Conservation (phyloP, 768 basidiomycete species). For the Russula dissimulans region DNA sequence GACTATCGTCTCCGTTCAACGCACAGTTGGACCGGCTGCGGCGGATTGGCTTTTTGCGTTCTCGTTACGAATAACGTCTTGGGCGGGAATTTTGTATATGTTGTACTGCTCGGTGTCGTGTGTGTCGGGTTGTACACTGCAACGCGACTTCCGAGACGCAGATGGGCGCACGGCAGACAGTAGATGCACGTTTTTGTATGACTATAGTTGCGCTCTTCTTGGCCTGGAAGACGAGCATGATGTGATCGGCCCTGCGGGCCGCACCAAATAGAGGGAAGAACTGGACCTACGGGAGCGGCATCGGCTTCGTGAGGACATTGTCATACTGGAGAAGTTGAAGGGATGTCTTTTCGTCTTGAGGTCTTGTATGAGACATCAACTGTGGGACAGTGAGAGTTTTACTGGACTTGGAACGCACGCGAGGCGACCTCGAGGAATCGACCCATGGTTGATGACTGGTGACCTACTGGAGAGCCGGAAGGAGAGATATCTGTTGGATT, state of each 20-base stretch:
- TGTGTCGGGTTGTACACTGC: not conserved
- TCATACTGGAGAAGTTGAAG: not conserved
- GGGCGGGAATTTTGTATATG: constrained; percentile 30
- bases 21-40: constrained; percentile 43
- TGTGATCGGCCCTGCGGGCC: constrained; percentile 41
- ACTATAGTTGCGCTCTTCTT: no score
- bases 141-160: not conserved
- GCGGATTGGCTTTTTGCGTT: constrained; percentile 58
- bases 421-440: not conserved
- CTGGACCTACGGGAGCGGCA: constrained; percentile 40
- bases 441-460: not conserved
- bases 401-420: not conserved
- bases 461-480: no score
- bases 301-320: constrained; percentile 21
- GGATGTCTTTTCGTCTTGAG: constrained; percentile 5
- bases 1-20: constrained; percentile 30
- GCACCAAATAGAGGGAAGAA: constrained; percentile 34
- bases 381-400: not conserved
- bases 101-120: not conserved
- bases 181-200: no score
- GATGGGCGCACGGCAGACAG: no score
- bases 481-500: not conserved
- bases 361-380: not conserved
- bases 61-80: constrained; percentile 37
- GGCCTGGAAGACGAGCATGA: constrained; percentile 24